These are phyloP conservation scores for Colletotrichum brevisporum DNA, from an alignment of 2,329 filamentous ascomycete genomes.

Conservation along the genomic window DNA sequence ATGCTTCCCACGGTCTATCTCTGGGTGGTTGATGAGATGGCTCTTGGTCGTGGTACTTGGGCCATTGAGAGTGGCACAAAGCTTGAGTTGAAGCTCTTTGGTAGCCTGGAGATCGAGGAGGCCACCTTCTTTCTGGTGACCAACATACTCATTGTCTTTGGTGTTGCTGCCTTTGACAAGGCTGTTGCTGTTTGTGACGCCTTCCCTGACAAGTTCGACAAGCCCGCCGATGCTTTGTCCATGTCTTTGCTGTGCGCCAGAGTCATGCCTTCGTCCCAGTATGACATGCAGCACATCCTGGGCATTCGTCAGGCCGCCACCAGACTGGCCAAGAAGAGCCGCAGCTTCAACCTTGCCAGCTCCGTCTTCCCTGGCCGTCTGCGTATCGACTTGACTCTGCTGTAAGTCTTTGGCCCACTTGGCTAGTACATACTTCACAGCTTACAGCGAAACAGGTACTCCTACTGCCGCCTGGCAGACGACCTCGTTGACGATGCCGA, in stretches of 20 bases:
- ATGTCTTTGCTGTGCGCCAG: constrained; percentile 67
- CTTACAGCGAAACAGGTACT: constrained; percentile 65
- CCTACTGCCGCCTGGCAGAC: constrained; percentile 81
- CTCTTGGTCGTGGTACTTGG: constrained; percentile 79
- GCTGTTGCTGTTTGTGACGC: constrained; percentile 75
- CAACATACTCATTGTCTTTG: constrained; percentile 78
- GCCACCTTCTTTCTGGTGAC: constrained; percentile 81
- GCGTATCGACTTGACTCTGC: constrained; percentile 75
- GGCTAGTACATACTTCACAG: not conserved
- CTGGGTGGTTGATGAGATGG: constrained; percentile 80
- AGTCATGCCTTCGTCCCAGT: constrained; percentile 58
- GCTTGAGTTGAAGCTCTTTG: constrained; percentile 73
- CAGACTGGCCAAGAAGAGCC: constrained; percentile 74
- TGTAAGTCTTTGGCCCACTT: constrained; percentile 57
- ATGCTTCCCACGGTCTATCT: constrained; percentile 76
- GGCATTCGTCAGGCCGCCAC: constrained; percentile 72
- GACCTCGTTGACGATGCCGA: constrained; percentile 78
- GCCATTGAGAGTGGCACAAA: constrained; percentile 78
- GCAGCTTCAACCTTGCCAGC: constrained; percentile 81
- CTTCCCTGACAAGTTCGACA: constrained; percentile 71
- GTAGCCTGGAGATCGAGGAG: constrained; percentile 79
- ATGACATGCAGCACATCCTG: constrained; percentile 69
- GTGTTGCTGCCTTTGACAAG: constrained; percentile 78
- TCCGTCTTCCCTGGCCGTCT: constrained; percentile 77
- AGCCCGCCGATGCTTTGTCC: constrained; percentile 60